phyloP scores from a whole-genome alignment of 169 alveolate species.

The Fabrea salina region DNA sequence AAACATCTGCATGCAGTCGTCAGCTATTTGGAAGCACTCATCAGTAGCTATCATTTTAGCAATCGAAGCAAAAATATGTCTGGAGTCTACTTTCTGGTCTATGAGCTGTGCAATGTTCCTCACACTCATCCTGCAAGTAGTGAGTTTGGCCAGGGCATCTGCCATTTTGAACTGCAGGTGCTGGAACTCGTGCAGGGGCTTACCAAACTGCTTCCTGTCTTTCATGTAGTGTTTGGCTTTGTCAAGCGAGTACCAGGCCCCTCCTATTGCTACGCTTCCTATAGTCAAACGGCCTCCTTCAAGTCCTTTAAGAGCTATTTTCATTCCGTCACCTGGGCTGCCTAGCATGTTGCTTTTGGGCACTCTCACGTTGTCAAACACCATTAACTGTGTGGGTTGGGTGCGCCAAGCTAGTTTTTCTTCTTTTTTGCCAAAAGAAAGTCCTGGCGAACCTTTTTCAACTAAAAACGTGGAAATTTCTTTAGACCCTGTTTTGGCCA shows the following conservation, averaged over 20 bases:
- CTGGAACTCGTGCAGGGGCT: slow-evolving; percentile 50
- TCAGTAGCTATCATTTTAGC: slow-evolving; percentile 75
- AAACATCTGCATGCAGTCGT: slow-evolving; percentile 65
- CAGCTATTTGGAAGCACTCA: slow-evolving; percentile 52
- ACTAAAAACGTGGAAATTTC: slow-evolving; percentile 66
- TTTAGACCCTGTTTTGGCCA: slow-evolving; percentile 65
- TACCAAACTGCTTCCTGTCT: slow-evolving; percentile 66
- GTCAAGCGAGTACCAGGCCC: slow-evolving; percentile 67
- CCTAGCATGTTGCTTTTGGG: slow-evolving; percentile 66
- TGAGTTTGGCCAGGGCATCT: slow-evolving; percentile 48
- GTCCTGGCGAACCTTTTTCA: slow-evolving; percentile 64
- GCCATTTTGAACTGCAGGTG: slow-evolving; percentile 63
- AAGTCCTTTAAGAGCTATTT: slow-evolving; percentile 75
- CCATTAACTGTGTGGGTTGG: slow-evolving; percentile 61
- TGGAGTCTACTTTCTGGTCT: slow-evolving; percentile 41
- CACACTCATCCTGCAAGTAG: slow-evolving; percentile 61
- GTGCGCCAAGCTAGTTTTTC: slow-evolving; percentile 77
- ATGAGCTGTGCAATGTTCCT: slow-evolving; percentile 64
- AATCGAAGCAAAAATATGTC: slow-evolving; percentile 67
- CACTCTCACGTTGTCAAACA: slow-evolving; percentile 66
- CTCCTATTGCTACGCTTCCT: slow-evolving; percentile 69
- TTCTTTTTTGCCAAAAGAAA: slow-evolving; percentile 68
- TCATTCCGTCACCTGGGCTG: slow-evolving; percentile 66
- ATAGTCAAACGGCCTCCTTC: slow-evolving; percentile 82
- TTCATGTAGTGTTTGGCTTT: slow-evolving; percentile 54